Evolutionary conservation across 2,329 filamentous ascomycete species (phyloP).

Genomic region (Iodosphaeria phyllophila): DNA sequence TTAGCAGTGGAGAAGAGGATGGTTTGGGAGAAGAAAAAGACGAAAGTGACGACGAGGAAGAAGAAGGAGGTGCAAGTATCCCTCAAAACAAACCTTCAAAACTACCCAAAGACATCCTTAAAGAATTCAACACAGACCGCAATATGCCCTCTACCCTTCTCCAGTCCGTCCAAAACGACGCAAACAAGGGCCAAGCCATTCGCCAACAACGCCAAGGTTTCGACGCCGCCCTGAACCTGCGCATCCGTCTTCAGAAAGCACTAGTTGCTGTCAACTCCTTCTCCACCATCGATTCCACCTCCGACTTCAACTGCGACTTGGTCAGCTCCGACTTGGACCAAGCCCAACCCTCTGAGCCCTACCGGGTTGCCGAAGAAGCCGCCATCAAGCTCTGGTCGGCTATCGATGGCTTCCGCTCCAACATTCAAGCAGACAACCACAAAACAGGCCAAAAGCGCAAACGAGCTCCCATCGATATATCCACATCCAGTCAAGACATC

Average conservation of each 20-base stretch:
- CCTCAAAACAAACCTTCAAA: conserved; percentile 11
- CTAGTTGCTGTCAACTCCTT: conserved; percentile 68
- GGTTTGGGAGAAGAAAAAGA: conserved; percentile 18
- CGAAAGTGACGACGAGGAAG: conserved; percentile 5
- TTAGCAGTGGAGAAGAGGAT: conserved; percentile 14
- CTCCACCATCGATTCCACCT: conserved; percentile 23
- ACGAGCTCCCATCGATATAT: conserved; percentile 32
- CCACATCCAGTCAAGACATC: conserved; percentile 43
- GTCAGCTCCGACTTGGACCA: no score
- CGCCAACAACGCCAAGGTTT: conserved; percentile 74
- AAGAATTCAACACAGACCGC: no score
- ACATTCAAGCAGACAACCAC: conserved; percentile 33
- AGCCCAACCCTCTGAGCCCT: conserved; percentile 37
- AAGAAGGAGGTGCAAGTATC: no score
- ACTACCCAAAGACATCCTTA: conserved; percentile 18
- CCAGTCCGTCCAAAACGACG: conserved; percentile 55
- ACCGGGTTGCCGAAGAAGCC: conserved; percentile 63
- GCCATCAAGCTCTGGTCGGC: conserved; percentile 74
- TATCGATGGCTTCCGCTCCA: conserved; percentile 49
- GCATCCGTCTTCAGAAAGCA: conserved; percentile 86
- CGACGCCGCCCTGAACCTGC: conserved; percentile 71
- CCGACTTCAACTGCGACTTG: no score
- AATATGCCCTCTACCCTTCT: conserved; percentile 40
- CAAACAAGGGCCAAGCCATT: conserved; percentile 71
- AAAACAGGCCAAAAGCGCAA: conserved; percentile 16